Conservation (phyloP, 305 asterid genomes). For the Fraxinus nigra region DNA sequence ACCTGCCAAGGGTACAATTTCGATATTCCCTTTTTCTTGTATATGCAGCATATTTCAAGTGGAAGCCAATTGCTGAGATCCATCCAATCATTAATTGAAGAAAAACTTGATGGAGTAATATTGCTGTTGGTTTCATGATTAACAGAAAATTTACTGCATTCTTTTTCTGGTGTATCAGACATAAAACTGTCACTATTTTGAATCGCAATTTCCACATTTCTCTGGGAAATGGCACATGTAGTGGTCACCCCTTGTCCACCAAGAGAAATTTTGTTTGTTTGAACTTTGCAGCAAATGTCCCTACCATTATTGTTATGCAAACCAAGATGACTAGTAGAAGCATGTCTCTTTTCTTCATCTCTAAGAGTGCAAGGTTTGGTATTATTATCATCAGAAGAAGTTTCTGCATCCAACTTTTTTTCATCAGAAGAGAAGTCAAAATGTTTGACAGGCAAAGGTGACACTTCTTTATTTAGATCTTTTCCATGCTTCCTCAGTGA, state of each 20-base stretch:
- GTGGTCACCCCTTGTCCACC: constrained; percentile 33
- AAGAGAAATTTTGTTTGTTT: constrained; percentile 25
- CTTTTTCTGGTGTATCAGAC: constrained; percentile 41
- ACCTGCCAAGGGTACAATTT: constrained; percentile 97
- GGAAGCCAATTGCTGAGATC: constrained; percentile 91
- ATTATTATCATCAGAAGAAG: constrained; percentile 31
- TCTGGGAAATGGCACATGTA: constrained; percentile 29
- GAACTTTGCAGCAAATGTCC: constrained; percentile 26
- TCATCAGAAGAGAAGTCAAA: constrained; percentile 79
- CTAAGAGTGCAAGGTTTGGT: constrained; percentile 29
- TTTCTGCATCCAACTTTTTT: constrained; percentile 35
- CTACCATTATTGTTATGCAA: constrained; percentile 22
- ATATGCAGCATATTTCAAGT: constrained; percentile 74
- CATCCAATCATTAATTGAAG: constrained; percentile 47
- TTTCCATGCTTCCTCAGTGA: constrained; percentile 42
- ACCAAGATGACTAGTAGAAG: constrained; percentile 33
- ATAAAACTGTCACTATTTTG: constrained; percentile 32
- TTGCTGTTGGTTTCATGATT: constrained; percentile 38
- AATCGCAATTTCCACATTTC: constrained; percentile 27
- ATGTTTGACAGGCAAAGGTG: constrained; percentile 94
- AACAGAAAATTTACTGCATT: constrained; percentile 27
- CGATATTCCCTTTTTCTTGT: constrained; percentile 79
- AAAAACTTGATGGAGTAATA: constrained; percentile 66
- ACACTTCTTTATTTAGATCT: constrained; percentile 54
- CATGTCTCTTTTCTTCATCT: constrained; percentile 26